Conservation (phyloP, 2,329 filamentous ascomycete species). For the Colletotrichum agaves region DNA sequence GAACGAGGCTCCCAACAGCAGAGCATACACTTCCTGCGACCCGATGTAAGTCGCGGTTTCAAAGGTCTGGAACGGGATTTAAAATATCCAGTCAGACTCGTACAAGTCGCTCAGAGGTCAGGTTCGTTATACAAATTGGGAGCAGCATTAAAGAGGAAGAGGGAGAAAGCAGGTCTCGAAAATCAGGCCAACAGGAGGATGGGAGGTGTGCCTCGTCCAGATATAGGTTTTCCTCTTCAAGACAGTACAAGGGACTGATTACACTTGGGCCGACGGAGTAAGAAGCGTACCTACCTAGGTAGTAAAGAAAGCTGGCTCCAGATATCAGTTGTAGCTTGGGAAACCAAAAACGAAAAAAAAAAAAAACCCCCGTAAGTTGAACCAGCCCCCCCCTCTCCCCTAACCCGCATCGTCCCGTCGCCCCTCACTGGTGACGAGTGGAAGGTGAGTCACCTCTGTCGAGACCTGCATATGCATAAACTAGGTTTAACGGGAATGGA, state of each 20-base stretch:
- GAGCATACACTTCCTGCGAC: neutral
- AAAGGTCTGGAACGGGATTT: neutral
- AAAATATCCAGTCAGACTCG: constrained; percentile 9
- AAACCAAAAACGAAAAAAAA: neutral
- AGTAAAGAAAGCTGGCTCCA: neutral
- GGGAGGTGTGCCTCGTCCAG: neutral
- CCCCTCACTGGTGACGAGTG: constrained; percentile 40
- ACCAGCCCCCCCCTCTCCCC: constrained; percentile 14
- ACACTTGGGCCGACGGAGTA: neutral
- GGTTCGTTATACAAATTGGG: neutral
- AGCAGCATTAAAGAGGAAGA: neutral
- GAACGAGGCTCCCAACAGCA: neutral
- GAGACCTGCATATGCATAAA: constrained; percentile 36
- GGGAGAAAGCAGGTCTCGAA: constrained; percentile 20
- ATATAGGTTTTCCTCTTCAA: constrained; percentile 27
- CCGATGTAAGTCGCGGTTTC: neutral
- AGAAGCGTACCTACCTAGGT: neutral
- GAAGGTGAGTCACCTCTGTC: constrained; percentile 42
- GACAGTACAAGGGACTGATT: constrained; percentile 21
- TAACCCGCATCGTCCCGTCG: constrained; percentile 33
- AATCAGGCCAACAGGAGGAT: constrained; percentile 25
- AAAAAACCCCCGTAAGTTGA: neutral
- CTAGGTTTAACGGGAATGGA: constrained; percentile 21
- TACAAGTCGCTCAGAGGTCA: constrained; percentile 11
- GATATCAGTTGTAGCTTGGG: too few relatives aligned